Evolutionary conservation across 2,329 filamentous ascomycete genomes (phyloP).

Genomic region (Mycocentrospora acerina): DNA sequence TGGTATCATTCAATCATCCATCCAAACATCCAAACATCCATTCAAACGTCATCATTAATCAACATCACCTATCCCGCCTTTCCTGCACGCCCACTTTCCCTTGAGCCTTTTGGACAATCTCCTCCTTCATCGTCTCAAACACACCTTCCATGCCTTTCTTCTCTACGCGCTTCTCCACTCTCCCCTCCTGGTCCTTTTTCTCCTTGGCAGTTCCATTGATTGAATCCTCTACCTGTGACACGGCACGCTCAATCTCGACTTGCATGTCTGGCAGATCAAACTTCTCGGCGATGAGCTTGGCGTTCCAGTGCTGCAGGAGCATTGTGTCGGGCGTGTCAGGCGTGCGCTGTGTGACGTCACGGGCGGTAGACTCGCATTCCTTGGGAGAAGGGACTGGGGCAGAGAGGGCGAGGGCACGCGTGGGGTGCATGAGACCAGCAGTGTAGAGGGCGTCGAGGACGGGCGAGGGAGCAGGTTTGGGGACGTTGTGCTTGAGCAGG

Average conservation of each 20-base stretch:
- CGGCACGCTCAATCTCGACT: constrained; percentile 55
- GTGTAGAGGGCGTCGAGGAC: constrained; percentile 75
- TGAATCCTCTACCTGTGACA: constrained; percentile 51
- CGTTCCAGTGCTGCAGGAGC: constrained; percentile 53
- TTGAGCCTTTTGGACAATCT: no score
- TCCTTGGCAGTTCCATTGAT: constrained; percentile 42
- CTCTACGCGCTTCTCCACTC: constrained; percentile 5
- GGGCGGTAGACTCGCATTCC: constrained; percentile 41
- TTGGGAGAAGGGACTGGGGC: constrained; percentile 41
- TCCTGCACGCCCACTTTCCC: no score
- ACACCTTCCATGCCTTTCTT: no score
- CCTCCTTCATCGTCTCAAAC: no score
- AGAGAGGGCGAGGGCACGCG: constrained; percentile 42
- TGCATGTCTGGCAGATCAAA: constrained; percentile 54
- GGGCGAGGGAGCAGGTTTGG: constrained; percentile 65
- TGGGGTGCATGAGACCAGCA: constrained; percentile 49
- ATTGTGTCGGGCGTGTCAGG: constrained; percentile 49
- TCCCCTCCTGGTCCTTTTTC: constrained; percentile 42
- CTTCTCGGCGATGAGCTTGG: constrained; percentile 52
- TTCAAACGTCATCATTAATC: no score
- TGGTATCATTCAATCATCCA: no score
- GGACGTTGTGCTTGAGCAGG: constrained; percentile 71
- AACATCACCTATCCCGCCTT: no score
- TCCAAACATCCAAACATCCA: no score
- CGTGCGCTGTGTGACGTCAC: constrained; percentile 44